These are phyloP conservation scores for Zasmidium cellare DNA, from an alignment of 2,329 filamentous ascomycete genomes.

Conservation along the genomic window DNA sequence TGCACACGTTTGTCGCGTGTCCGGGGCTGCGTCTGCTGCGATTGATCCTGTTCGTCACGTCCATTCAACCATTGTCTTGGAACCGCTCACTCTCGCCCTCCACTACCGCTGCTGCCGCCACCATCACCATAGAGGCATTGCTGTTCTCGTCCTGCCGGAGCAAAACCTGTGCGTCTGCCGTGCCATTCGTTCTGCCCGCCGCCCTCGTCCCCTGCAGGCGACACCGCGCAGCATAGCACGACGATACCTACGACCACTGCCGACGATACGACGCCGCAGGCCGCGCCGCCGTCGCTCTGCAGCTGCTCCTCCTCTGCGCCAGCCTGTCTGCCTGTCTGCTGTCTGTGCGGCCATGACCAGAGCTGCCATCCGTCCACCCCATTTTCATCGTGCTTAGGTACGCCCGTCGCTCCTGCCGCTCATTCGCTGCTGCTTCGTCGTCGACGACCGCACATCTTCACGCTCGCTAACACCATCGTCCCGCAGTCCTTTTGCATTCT, in stretches of 20 bases:
- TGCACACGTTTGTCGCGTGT: background rate
- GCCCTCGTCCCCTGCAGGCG: background rate
- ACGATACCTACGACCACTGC: no score
- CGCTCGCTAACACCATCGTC: background rate
- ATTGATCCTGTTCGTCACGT: background rate
- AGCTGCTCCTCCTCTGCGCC: background rate
- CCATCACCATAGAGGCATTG: no score
- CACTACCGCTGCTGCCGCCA: no score
- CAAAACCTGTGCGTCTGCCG: no score
- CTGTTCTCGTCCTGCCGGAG: no score
- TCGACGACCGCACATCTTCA: background rate
- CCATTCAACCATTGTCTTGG: no score
- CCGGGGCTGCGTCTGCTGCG: no score
- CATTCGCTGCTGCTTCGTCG: background rate
- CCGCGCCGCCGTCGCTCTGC: background rate
- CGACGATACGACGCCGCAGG: background rate
- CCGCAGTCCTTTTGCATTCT: background rate
- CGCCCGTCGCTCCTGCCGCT: slow-evolving; percentile 7
- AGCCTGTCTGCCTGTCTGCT: background rate
- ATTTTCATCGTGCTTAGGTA: background rate
- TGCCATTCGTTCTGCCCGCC: background rate
- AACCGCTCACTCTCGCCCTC: no score
- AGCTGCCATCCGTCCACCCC: background rate
- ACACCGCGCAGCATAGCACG: background rate
- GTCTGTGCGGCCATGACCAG: background rate